Evolutionary conservation across 306 rosid genomes (phyloP).

Genomic region (Acacia confusa): DNA sequence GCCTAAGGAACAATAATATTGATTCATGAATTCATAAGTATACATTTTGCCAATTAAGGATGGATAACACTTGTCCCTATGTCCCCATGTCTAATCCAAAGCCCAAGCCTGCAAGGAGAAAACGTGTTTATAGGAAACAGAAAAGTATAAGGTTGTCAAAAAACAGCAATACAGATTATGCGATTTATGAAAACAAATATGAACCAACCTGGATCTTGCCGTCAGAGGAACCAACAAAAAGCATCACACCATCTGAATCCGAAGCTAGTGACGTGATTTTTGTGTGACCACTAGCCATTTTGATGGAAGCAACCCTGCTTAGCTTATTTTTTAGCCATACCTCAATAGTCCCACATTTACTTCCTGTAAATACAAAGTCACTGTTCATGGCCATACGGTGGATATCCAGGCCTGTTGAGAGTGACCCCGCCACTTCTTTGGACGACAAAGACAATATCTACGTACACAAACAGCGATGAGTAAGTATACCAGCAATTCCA

Average conservation of each 20-base stretch:
- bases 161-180: not conserved
- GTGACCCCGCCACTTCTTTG: slow-evolving; percentile 67
- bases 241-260: slow-evolving; percentile 59
- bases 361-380: slow-evolving; percentile 75
- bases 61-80: slow-evolving; percentile 11
- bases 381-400: slow-evolving; percentile 65
- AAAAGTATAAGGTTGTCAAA: not conserved
- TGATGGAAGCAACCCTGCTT: slow-evolving; percentile 63
- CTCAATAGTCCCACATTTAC: slow-evolving; percentile 73
- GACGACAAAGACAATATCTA: slow-evolving; percentile 64
- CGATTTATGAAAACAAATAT: slow-evolving; percentile 3
- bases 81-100: slow-evolving; percentile 42
- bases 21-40: not conserved
- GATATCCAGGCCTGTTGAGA: slow-evolving; percentile 69
- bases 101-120: slow-evolving; percentile 71
- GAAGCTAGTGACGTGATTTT: slow-evolving; percentile 71
- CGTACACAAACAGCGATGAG: not conserved
- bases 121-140: not conserved
- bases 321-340: slow-evolving; percentile 71
- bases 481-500: too few relatives aligned
- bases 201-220: slow-evolving; percentile 92
- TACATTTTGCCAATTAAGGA: slow-evolving; percentile 28
- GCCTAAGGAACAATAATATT: slow-evolving; percentile 10
- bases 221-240: slow-evolving; percentile 76
- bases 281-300: slow-evolving; percentile 64